Evolutionary conservation across 2,329 filamentous ascomycete species (phyloP), one percentile per base, ranked within the genome.

Genomic region (Colletotrichum liriopes): DNA sequence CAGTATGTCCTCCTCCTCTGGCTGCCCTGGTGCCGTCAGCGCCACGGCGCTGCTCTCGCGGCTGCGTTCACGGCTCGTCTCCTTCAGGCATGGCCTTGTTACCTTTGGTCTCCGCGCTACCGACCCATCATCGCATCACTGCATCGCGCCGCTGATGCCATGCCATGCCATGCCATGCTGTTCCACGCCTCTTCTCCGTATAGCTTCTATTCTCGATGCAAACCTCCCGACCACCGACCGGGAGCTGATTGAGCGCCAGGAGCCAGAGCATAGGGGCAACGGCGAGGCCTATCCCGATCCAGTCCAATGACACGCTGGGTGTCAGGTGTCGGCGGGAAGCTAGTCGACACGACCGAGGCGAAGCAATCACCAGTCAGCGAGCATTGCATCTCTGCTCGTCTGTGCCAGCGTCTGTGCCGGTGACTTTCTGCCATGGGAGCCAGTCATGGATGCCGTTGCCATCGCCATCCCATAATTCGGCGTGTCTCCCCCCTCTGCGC

Each of bases 311-410:
- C 61, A 51, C 60, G 54, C 61, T 62, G 54, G 26, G 63, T n/a
- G 52, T n/a, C 20, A 56, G 63, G 26, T 54, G 67, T 55, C 67
- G 67, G 29, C 55, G 52, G 55, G 71, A 39, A 71, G 67, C 61
- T 66, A 73, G 49, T 37, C 60, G 45, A 73, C 67, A 66, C 71
- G 67, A 71, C 65, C 35, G 71, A 71, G 71, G 71, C 71, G 71
- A 73, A 73, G 71, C 71, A 73, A 69, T 72, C 68, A 51, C 65
- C 68, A 68, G 58, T 43, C 52, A 62, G 65, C 64, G 49, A 63
- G 54, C 47, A 68, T 54, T 72, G 64, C 43, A 49, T 56, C 56
- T 61, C 41, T 71, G 63, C 56, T 43, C 26, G 69, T 69, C 69
- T 55, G 69, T 69, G 69, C 65, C 65, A 69, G 45, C 43, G 69